Evolutionary conservation across 2,329 filamentous ascomycete species (phyloP).

Genomic region (Paracamarosporium sp.): DNA sequence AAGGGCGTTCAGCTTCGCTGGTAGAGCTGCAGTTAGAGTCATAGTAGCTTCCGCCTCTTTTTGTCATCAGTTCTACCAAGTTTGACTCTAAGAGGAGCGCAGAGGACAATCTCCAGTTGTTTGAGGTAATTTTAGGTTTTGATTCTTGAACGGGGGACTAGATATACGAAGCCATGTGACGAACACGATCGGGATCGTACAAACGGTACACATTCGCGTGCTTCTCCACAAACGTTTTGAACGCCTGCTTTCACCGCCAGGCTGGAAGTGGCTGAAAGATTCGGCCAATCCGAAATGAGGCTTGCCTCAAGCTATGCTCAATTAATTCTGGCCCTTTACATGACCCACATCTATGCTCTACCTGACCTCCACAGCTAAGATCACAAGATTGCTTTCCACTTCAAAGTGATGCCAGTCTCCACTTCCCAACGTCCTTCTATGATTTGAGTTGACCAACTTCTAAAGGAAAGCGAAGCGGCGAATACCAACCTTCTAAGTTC

Average conservation of each 20-base stretch:
- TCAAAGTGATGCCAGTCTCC: not conserved
- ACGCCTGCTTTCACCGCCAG: slow-evolving; percentile 1
- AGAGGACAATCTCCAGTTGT: not conserved
- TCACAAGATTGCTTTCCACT: not conserved
- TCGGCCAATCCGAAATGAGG: not conserved
- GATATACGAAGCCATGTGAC: not conserved
- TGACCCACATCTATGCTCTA: not conserved
- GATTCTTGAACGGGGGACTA: not conserved
- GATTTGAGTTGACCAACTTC: not conserved
- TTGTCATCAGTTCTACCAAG: not conserved
- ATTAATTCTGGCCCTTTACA: not conserved
- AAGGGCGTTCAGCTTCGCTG: not conserved
- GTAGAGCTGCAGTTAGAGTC: not conserved
- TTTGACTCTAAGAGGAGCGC: not conserved
- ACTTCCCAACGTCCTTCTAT: slow-evolving; percentile 4
- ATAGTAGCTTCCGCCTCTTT: not conserved
- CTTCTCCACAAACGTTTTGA: not conserved
- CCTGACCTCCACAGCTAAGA: not conserved
- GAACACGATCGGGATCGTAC: not conserved
- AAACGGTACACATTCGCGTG: not conserved
- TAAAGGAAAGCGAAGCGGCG: not conserved
- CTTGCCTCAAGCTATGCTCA: not conserved
- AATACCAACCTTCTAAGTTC: not conserved
- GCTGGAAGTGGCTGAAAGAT: not conserved
- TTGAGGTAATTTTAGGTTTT: not conserved